Base-by-base conservation (phyloP, 768 basidiomycete species). In the Lentinula raphanica region DNA sequence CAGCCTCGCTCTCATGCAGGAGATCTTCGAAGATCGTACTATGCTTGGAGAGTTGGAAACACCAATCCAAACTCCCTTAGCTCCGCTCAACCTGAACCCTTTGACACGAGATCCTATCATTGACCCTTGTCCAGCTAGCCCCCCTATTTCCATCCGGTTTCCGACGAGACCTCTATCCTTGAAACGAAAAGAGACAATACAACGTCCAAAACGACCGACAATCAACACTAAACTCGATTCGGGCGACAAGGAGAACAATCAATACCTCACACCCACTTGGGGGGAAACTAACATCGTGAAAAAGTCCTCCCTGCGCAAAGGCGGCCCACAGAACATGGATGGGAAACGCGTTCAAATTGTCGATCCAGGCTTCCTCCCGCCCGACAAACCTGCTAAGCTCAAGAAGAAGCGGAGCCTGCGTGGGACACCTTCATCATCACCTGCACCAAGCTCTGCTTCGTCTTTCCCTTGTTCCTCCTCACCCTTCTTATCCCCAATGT, bases 171-270 rank as follows among this genome's bases (percentile, higher is more conserved):
- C 51, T 12, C 28, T 53, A 35, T 53, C 51, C 21, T 28, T 53
- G 35, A 53, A 53, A 12, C 51, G 51, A 23, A 53, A 40, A 35
- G 36, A 39, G 19, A 39, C 51, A 21, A 3, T 21, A 4, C 66
- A 56, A 15, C 56, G 65, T 56, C 64, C 67, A 21, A 56, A 60
- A 32, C 65, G 67, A 8, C 68, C 64, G 19, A 60, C 61, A 13
- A 62, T 67, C 49, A 62, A 65, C 51, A 64, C 63, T 21, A 59
- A 49, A 21, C 28, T 54, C 11, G 17, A 23, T 28, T 3, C 42
- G 9, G 27, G 59, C 8, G 79, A 87, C 66, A 88, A 90, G 69
- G 88, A 89, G 71, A 90, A 90, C 61, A 61, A 68, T 5, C 19
- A 64, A 58, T 29, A 63, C 50, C 49, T 40, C 56, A 46, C 55